Base-by-base conservation (phyloP, 1,139 yeast genomes). In the Fermentozyma sake region DNA sequence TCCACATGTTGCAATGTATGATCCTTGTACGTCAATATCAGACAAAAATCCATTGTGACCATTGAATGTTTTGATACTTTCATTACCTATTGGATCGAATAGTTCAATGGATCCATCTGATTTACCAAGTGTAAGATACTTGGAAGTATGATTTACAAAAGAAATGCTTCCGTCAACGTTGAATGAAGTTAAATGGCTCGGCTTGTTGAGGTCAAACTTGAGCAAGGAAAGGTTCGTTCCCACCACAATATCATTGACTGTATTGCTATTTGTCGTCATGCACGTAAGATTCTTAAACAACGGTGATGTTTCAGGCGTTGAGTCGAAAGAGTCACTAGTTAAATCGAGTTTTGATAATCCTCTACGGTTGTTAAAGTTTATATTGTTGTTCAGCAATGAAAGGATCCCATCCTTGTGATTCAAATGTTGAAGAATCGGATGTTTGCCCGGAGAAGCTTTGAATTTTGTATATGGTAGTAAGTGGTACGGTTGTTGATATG, bases 1-100 rank as follows among this genome's bases (percentile, higher is more conserved):
- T 0, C 97, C 97, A 35, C 95, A 85, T 0, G 95, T 81, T 14
- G 87, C 80, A 18, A 89, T 62, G 20, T 79, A 76, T 35, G 78
- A 74, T 18, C 89, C 96, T 39, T 76, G 74, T 16, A 85, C 72
- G 43, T 83, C 94, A 50, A 91, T 62, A 36, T 84, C 89, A 1
- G 93, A 74, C 14, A 91, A 60, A 1, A 82, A 67, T 1, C 91
- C 84, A 16, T 82, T 73, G 49, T 85, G 95, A 9, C 91, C 84
- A 9, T 65, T 58, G 44, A 87, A 80, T 1, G 76, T 61, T 38
- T 76, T 74, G 6, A 84, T 59, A 1, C 77, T 58, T 28, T 50
- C 44, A 35, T 72, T 68, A 21, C 77, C 59, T 0, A 73, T 52
- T 4, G 89, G 81, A 45, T 87, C 97, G 32, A 84, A 68, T n/a